phyloP scores from a whole-genome alignment of 257 asterid genomes.

The Prunella vulgaris region DNA sequence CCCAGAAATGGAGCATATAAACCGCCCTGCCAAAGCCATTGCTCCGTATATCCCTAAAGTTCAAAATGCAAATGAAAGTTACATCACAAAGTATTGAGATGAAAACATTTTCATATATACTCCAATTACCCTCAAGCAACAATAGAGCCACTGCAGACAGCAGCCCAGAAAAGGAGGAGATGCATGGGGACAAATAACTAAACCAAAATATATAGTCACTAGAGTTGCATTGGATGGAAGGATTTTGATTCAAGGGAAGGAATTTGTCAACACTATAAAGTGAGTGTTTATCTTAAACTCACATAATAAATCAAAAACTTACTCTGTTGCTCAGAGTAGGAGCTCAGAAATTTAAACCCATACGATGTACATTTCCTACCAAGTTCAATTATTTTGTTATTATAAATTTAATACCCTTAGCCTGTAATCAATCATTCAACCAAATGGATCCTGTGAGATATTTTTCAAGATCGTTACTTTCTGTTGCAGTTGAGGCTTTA shows the following conservation, averaged over 20 bases:
- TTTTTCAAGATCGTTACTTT: background rate
- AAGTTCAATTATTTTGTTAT: background rate
- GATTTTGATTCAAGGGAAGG: background rate
- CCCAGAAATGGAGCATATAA: conserved; percentile 86
- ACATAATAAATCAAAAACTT: background rate
- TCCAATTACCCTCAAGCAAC: background rate
- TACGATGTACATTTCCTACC: background rate
- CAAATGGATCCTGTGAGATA: background rate
- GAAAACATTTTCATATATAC: background rate
- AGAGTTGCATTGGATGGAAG: background rate
- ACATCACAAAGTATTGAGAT: background rate
- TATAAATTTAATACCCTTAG: background rate
- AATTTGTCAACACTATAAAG: background rate
- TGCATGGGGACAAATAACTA: conserved; percentile 1
- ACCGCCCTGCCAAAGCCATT: conserved; percentile 92
- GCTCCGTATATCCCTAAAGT: conserved; percentile 80
- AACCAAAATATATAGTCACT: background rate
- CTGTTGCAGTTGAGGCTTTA: background rate
- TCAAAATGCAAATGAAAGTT: conserved; percentile 11
- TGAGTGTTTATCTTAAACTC: background rate
- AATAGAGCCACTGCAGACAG: background rate
- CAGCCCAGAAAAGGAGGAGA: background rate
- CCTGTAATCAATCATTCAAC: background rate
- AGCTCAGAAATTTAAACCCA: background rate
- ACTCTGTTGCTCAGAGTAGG: background rate